A percentile compares a stretch with the other conserved stretches of the same genome.
These are phyloP conservation scores for Pseudonitzschia delicatissima DNA, from an alignment of 108 stramenopile genomes.

Conservation along the genomic window DNA sequence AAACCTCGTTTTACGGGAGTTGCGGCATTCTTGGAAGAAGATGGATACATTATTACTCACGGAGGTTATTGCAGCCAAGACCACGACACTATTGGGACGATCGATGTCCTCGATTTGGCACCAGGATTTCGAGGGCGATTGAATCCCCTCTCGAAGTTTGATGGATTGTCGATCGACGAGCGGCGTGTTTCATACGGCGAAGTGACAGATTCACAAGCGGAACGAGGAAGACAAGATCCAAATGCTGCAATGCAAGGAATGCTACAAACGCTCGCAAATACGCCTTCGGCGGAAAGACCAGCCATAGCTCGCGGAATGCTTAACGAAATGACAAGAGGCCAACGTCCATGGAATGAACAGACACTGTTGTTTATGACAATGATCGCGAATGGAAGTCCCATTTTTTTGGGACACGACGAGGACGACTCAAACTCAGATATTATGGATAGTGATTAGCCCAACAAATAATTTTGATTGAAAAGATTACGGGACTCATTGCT, in stretches of 20 bases:
- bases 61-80: constrained; percentile 51
- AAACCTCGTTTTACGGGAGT: constrained; percentile 46
- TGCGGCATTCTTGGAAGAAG: constrained; percentile 30
- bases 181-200: background rate
- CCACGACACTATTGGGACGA: constrained; percentile 17
- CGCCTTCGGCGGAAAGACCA: background rate
- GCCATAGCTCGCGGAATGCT: background rate
- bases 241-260: background rate
- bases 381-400: constrained; percentile 2
- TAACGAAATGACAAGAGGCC: background rate
- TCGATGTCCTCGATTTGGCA: constrained; percentile 27
- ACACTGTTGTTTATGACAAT: constrained; percentile 8
- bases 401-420: background rate
- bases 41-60: constrained; percentile 50
- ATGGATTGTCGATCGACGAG: constrained; percentile 9
- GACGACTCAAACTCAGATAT: background rate
- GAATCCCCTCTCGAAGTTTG: background rate
- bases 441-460: background rate
- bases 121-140: constrained; percentile 3
- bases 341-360: constrained; percentile 7
- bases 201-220: constrained; percentile 15
- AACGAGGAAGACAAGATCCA: constrained; percentile 12
- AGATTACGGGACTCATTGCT: no score
- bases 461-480: no score
- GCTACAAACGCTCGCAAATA: constrained; percentile 1